Evolutionary conservation across 495 filamentous ascomycete species (phyloP).

Genomic region (Terfezia boudieri): DNA sequence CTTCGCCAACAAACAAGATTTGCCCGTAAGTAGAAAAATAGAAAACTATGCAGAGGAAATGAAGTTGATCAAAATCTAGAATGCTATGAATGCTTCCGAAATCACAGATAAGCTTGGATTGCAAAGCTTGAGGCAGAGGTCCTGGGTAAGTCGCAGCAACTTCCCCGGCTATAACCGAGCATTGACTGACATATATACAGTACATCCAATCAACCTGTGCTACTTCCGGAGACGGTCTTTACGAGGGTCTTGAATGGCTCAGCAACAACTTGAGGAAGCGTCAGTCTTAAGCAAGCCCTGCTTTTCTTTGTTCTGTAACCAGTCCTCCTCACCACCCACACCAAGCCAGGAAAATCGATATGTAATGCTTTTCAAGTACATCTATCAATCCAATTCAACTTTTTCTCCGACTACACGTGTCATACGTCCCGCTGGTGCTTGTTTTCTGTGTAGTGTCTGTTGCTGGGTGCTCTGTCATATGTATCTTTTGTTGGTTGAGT

Average conservation of each 20-base stretch:
- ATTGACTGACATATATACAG: conserved; percentile 24
- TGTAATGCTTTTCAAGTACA: neutral
- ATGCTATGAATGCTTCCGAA: conserved; percentile 98
- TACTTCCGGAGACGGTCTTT: conserved; percentile 97
- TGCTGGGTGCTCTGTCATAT: neutral
- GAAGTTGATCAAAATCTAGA: conserved; percentile 30
- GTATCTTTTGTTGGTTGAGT: neutral
- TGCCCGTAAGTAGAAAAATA: conserved; percentile 46
- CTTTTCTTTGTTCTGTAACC: neutral
- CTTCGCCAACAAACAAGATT: conserved; percentile 99
- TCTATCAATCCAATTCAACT: neutral
- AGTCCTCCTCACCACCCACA: conserved; percentile 9
- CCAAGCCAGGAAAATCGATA: neutral
- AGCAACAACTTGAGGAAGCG: conserved; percentile 57
- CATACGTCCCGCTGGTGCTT: neutral
- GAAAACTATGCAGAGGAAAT: neutral
- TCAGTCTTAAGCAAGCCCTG: neutral
- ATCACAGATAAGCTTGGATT: conserved; percentile 99
- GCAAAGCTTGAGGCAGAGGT: conserved; percentile 89
- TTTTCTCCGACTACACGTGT: neutral
- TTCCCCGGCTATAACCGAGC: neutral
- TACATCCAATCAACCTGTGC: conserved; percentile 99
- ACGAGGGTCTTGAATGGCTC: conserved; percentile 99
- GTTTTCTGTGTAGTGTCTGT: neutral
- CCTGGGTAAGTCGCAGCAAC: conserved; percentile 55